Conservation (phyloP, 768 basidiomycete species). For the Mycena venus region DNA sequence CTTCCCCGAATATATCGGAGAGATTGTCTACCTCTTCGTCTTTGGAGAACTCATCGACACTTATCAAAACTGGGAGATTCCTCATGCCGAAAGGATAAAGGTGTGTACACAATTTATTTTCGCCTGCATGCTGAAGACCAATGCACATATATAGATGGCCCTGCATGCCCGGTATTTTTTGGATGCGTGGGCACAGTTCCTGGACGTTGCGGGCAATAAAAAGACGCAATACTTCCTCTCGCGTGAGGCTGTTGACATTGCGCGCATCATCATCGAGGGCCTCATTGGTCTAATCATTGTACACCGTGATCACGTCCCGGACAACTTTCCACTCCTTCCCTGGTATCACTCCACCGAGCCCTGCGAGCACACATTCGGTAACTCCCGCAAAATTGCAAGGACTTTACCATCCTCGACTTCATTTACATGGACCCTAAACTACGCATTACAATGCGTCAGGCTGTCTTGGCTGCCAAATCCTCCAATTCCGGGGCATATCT, state of each 20-base stretch:
- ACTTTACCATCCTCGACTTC: slow-evolving; percentile 51
- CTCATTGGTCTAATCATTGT: slow-evolving; percentile 46
- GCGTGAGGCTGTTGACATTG: slow-evolving; percentile 49
- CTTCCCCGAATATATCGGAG: slow-evolving; percentile 39
- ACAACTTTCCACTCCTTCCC: slow-evolving; percentile 45
- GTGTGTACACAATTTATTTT: slow-evolving; percentile 58
- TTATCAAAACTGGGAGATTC: slow-evolving; percentile 49
- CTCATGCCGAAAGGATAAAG: slow-evolving; percentile 39
- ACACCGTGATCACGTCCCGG: slow-evolving; percentile 47
- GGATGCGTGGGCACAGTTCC: slow-evolving; percentile 41
- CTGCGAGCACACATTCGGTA: slow-evolving; percentile 51
- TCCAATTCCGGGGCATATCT: no score
- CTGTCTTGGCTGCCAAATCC: background rate
- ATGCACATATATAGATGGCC: slow-evolving; percentile 28
- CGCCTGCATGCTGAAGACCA: slow-evolving; percentile 15
- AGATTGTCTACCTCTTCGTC: slow-evolving; percentile 50
- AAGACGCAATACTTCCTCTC: slow-evolving; percentile 46
- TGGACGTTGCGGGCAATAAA: slow-evolving; percentile 34
- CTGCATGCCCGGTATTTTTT: slow-evolving; percentile 48
- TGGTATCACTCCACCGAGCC: slow-evolving; percentile 50
- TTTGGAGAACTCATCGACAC: slow-evolving; percentile 54
- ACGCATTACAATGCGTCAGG: slow-evolving; percentile 38
- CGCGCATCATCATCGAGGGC: slow-evolving; percentile 44
- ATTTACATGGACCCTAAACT: slow-evolving; percentile 45
- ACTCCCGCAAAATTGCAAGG: slow-evolving; percentile 42